These are phyloP conservation scores for Cladosporium sp. DNA, from an alignment of 2,329 filamentous ascomycete species.

Conservation along the genomic window DNA sequence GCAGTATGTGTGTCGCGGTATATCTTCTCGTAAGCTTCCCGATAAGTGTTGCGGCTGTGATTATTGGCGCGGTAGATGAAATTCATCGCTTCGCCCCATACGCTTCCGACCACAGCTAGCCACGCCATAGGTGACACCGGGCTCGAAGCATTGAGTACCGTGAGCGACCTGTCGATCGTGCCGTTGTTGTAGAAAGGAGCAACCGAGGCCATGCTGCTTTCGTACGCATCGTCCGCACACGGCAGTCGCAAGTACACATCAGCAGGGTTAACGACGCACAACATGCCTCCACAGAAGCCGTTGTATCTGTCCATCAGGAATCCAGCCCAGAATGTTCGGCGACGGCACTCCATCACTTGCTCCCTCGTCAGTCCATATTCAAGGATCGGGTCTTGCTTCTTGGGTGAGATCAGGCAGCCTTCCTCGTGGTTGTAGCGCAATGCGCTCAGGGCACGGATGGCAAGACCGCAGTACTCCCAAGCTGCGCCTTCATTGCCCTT, in stretches of 20 bases:
- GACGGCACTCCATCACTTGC: conserved; percentile 64
- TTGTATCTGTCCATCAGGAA: conserved; percentile 71
- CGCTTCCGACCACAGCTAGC: conserved; percentile 62
- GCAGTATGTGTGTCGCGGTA: conserved; percentile 55
- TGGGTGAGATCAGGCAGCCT: conserved; percentile 35
- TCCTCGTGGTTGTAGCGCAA: conserved; percentile 61
- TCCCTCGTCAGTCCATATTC: conserved; percentile 33
- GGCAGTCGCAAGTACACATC: conserved; percentile 70
- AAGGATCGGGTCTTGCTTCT: conserved; percentile 9
- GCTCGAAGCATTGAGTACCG: conserved; percentile 42
- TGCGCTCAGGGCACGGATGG: conserved; percentile 60
- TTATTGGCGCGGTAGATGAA: conserved; percentile 59
- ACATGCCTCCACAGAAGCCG: conserved; percentile 54
- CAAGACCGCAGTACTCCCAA: conserved; percentile 65
- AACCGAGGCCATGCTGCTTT: conserved; percentile 59
- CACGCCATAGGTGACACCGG: conserved; percentile 58
- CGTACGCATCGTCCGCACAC: conserved; percentile 62
- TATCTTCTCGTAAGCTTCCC: conserved; percentile 52
- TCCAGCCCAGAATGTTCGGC: conserved; percentile 72
- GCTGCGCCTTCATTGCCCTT: conserved; percentile 61
- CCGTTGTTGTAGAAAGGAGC: conserved; percentile 64
- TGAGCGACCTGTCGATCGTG: conserved; percentile 43
- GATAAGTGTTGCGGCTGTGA: conserved; percentile 47
- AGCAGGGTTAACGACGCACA: conserved; percentile 61
- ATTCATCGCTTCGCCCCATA: conserved; percentile 67